Percentiles rank a stretch among this genome's conserved stretches.
phyloP scores from a whole-genome alignment of 1,284 basidiomycete species.

The Apiotrichum laibachii region DNA sequence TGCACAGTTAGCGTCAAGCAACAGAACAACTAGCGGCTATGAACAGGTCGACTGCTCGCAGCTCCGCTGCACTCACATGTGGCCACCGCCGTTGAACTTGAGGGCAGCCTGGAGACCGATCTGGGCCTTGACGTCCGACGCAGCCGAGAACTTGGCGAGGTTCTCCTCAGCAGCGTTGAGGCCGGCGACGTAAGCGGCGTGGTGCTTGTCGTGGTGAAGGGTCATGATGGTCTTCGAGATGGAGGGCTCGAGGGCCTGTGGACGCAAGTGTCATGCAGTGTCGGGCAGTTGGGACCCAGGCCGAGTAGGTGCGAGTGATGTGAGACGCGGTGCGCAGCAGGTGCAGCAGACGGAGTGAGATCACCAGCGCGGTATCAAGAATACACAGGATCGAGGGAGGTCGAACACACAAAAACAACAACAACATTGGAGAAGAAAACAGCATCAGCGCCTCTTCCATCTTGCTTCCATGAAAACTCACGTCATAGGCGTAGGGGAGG shows the following conservation, averaged over 20 bases:
- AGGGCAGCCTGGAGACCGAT: constrained; percentile 82
- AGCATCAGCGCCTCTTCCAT: too few species aligned
- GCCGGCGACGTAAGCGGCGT: constrained; percentile 87
- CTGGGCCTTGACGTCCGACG: constrained; percentile 66
- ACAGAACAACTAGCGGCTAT: too few species aligned
- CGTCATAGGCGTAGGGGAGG: constrained; percentile 87
- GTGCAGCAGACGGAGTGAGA: neutral
- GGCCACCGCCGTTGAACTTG: constrained; percentile 88
- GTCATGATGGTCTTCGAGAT: constrained; percentile 76
- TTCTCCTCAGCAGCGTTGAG: constrained; percentile 87
- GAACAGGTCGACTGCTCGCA: neutral
- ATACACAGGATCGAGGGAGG: too few species aligned
- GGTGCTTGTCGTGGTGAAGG: constrained; percentile 94
- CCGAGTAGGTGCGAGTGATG: neutral
- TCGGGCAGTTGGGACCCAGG: neutral
- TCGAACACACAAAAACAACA: neutral
- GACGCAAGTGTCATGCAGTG: neutral
- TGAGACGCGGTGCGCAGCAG: constrained; percentile 1
- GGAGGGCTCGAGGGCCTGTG: constrained; percentile 56
- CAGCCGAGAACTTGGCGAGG: constrained; percentile 59
- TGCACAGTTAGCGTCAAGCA: constrained; percentile 3
- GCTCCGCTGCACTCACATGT: constrained; percentile 41
- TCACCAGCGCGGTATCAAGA: neutral
- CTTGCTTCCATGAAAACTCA: constrained; percentile 46
- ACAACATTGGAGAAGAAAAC: neutral